Base-by-base conservation (phyloP, 2,329 filamentous ascomycete genomes). In the Fusarium temperatum region DNA sequence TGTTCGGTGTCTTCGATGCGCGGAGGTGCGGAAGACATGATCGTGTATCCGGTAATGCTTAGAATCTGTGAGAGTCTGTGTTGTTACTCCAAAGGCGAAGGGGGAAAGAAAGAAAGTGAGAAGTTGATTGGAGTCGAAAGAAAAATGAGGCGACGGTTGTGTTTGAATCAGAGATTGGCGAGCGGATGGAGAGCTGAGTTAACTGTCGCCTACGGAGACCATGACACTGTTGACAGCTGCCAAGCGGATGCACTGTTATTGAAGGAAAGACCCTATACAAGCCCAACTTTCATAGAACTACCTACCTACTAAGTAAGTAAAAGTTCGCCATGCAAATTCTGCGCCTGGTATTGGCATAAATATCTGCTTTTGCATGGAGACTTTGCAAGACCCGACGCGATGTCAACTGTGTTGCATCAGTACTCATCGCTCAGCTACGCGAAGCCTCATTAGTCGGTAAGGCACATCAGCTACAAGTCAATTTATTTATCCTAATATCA, bases 401-500 rank as follows among this genome's bases (percentile, higher is more conserved):
- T 10, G 8, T 38, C 2, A 22, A 22, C 24, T 2, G 7, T 26
- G 7, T 11, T 6, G 4, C 12, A 14, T 51, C 8, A 11, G 8
- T 51, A 14, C 4, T 10, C 13, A 20, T 14, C 2, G 17, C 8
- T 35, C 22, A 24, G 30, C 22, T 14, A 0, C 12, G 3, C 15
- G 2, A 17, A 1, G 5, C 3, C 5, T 6, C 22, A 1, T 17
- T 18, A 7, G 15, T 11, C 22, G 15, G 8, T 7, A 3, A n/a
- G 10, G 1, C 22, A n/a, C 18, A 5, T n/a, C 3, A 13, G 8
- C 30, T 35, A 24, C 17, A 5, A 6, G 15, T 4, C 4, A 11
- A 4, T 8, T 35, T 3, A 8, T 24, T 35, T 24, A 20, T 51
- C 8, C 3, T 35, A 0, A 14, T 10, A 0, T 35, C 2, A 3